Evolutionary conservation across 2,329 filamentous ascomycete species (phyloP).

Genomic region (Colletotrichum aenigma): DNA sequence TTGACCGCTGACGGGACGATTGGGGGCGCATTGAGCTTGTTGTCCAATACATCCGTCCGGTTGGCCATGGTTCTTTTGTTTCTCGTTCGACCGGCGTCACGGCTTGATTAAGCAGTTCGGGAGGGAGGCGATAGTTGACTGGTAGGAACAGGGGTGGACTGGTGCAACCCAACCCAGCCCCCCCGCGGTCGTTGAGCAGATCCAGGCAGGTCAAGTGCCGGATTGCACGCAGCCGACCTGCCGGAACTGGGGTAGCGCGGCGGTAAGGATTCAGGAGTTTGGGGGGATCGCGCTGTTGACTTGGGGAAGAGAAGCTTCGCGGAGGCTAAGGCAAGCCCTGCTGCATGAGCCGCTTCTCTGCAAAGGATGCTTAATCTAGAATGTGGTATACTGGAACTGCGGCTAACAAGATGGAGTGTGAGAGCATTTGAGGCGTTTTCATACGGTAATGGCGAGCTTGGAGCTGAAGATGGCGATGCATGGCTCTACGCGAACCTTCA

Average conservation of each 20-base stretch:
- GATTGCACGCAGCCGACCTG: slow-evolving; percentile 11
- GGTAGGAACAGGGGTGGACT: neutral
- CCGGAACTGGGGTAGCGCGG: slow-evolving; percentile 16
- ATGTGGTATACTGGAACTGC: neutral
- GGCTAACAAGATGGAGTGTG: neutral
- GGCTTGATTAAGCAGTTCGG: slow-evolving; percentile 15
- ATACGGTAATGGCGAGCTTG: neutral
- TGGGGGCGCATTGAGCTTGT: neutral
- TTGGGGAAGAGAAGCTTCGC: neutral
- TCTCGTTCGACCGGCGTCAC: neutral
- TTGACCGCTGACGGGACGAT: neutral
- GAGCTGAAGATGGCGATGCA: neutral
- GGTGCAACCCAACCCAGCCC: neutral
- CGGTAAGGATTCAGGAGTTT: neutral
- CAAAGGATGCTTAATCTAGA: neutral
- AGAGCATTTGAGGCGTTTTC: neutral
- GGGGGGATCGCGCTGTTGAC: neutral
- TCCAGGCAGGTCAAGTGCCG: slow-evolving; percentile 17
- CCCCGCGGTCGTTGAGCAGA: neutral
- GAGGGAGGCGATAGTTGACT: neutral
- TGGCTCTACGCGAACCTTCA: neutral
- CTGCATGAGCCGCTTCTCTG: neutral
- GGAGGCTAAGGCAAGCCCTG: neutral
- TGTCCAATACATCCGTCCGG: neutral
- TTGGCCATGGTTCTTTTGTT: neutral